A percentile compares a stretch with the other conserved stretches of the same genome.
phyloP scores from a whole-genome alignment of 306 rosid species.

The cucumber (Cucumis sativus) region DNA sequence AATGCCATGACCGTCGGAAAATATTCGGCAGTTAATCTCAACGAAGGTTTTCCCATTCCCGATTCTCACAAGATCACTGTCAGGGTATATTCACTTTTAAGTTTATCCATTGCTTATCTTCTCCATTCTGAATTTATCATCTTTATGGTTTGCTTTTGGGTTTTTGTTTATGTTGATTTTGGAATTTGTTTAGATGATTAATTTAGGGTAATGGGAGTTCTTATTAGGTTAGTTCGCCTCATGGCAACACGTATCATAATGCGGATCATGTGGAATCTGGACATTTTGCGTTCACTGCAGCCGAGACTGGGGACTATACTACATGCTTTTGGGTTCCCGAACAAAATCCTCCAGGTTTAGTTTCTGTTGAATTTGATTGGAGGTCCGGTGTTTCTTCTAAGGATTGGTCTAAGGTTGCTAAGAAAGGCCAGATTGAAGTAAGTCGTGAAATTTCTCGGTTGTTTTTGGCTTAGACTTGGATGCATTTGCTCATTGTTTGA shows the following conservation, averaged over 20 bases:
- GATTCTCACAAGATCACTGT: conserved; percentile 50
- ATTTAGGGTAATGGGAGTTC: conserved; percentile 19
- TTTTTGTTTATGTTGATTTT: neutral
- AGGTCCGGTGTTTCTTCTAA: conserved; percentile 73
- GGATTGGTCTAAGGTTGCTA: conserved; percentile 93
- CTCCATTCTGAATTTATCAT: neutral
- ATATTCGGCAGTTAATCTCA: conserved; percentile 42
- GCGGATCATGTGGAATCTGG: conserved; percentile 60
- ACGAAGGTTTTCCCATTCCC: conserved; percentile 39
- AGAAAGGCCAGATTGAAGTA: conserved; percentile 85
- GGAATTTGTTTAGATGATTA: conserved; percentile 16
- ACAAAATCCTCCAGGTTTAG: conserved; percentile 19
- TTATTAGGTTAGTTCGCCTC: conserved; percentile 60
- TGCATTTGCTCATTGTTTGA: neutral
- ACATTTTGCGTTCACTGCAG: conserved; percentile 63
- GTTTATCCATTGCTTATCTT: neutral
- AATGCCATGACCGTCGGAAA: conserved; percentile 64
- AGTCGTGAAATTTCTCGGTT: conserved; percentile 13
- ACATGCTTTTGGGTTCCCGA: conserved; percentile 65
- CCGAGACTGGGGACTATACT: conserved; percentile 60
- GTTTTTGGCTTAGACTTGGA: neutral
- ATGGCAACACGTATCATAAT: conserved; percentile 47
- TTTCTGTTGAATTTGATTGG: conserved; percentile 74
- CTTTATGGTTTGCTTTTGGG: neutral
- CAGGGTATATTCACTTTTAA: conserved; percentile 29